These are phyloP conservation scores for Lactarius evosmus DNA, from an alignment of 768 basidiomycete species.

Conservation along the genomic window DNA sequence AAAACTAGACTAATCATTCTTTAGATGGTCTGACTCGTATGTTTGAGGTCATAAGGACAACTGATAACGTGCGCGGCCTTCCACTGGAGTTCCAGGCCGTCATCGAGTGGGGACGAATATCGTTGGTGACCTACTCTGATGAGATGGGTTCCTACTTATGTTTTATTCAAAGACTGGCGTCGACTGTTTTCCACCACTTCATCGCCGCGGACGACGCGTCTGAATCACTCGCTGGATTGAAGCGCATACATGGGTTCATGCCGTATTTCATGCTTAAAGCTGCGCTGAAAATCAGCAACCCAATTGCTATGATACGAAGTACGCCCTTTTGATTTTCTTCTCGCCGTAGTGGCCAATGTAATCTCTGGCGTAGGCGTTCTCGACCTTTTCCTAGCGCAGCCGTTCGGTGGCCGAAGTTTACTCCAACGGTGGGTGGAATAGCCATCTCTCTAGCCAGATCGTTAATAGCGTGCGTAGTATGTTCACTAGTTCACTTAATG, in stretches of 20 bases:
- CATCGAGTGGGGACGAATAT: conserved; percentile 95
- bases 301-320: conserved; percentile 94
- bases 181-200: conserved; percentile 93
- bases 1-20: conserved; percentile 10
- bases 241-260: conserved; percentile 93
- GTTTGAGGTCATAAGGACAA: conserved; percentile 85
- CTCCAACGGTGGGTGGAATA: conserved; percentile 65
- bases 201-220: conserved; percentile 91
- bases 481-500: conserved; percentile 90
- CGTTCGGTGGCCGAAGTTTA: conserved; percentile 90
- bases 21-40: conserved; percentile 85
- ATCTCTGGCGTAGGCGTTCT: conserved; percentile 49
- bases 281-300: conserved; percentile 89
- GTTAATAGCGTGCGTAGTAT: conserved; percentile 53
- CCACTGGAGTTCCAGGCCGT: conserved; percentile 87
- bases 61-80: conserved; percentile 68
- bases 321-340: conserved; percentile 25
- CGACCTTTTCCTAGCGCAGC: conserved; percentile 94
- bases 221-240: conserved; percentile 81
- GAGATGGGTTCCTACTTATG: background rate
- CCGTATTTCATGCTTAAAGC: conserved; percentile 96
- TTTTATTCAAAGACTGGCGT: conserved; percentile 65
- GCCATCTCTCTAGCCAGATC: background rate
- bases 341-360: conserved; percentile 1
- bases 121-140: conserved; percentile 51